Percentiles rank a stretch among this genome's conserved stretches.
Conservation (phyloP, 83 land plant genomes). For the Thuja plicata region DNA sequence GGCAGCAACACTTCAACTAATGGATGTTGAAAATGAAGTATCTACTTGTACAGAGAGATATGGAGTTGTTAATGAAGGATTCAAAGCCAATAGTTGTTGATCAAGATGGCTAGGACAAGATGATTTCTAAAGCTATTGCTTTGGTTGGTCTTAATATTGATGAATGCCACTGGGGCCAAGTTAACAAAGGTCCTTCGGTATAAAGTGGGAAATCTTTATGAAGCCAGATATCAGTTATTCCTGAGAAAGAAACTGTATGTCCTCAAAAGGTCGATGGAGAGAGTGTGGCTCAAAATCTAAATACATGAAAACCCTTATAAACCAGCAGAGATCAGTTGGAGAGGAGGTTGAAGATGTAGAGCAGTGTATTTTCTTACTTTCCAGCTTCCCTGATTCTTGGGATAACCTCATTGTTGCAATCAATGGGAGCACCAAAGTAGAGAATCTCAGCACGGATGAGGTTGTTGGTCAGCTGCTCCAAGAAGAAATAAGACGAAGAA, state of each 20-base stretch:
- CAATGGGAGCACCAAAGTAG: background rate
- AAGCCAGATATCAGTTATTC: background rate
- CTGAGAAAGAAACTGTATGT: background rate
- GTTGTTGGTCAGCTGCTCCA: background rate
- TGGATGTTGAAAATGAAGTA: background rate
- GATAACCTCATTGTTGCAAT: background rate
- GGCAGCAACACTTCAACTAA: background rate
- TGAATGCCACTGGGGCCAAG: background rate
- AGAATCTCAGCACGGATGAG: background rate
- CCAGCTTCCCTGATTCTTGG: conserved; percentile 5
- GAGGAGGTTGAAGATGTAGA: background rate
- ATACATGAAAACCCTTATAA: background rate
- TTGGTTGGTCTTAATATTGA: background rate
- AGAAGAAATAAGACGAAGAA: background rate
- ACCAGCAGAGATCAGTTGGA: background rate
- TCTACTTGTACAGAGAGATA: background rate
- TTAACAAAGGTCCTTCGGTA: background rate
- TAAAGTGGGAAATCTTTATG: background rate
- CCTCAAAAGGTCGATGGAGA: background rate
- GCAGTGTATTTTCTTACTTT: background rate
- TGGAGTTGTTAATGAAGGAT: background rate
- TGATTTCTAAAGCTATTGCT: background rate
- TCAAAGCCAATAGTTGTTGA: background rate
- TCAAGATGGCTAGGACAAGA: background rate
- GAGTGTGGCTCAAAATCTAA: background rate